Percentiles rank a stretch among this genome's conserved stretches.
Evolutionary conservation across 2,329 filamentous ascomycete species (phyloP).

Genomic region (Talaromyces funiculosus): DNA sequence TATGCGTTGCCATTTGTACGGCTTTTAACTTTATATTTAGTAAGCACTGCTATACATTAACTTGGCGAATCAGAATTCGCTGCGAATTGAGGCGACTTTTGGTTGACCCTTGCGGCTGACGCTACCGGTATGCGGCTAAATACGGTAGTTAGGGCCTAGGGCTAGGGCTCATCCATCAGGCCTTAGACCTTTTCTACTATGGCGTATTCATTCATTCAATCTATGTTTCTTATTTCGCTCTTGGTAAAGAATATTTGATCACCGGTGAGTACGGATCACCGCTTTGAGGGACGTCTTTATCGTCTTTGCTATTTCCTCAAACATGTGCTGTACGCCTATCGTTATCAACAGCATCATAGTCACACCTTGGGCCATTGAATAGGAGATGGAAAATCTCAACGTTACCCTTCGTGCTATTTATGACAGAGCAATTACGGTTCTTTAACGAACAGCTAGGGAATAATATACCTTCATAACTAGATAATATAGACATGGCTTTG

Average conservation of each 20-base stretch:
- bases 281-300: background rate
- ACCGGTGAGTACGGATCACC: background rate
- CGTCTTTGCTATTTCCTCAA: background rate
- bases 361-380: background rate
- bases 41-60: too few species aligned
- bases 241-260: background rate
- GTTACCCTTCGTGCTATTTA: background rate
- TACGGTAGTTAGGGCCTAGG: background rate
- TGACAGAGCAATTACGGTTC: too few species aligned
- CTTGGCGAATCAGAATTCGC: too few species aligned
- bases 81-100: background rate
- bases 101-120: too few species aligned
- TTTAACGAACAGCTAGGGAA: too few species aligned
- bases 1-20: too few species aligned
- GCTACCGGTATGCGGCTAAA: too few species aligned
- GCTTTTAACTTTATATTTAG: too few species aligned
- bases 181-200: background rate
- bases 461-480: too few species aligned
- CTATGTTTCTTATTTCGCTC: background rate
- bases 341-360: background rate
- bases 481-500: too few species aligned
- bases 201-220: background rate
- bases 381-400: background rate
- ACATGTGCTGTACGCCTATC: background rate
- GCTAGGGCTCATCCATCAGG: background rate